These are phyloP conservation scores for Claviceps africana DNA, from an alignment of 2,329 filamentous ascomycete species.

Conservation along the genomic window DNA sequence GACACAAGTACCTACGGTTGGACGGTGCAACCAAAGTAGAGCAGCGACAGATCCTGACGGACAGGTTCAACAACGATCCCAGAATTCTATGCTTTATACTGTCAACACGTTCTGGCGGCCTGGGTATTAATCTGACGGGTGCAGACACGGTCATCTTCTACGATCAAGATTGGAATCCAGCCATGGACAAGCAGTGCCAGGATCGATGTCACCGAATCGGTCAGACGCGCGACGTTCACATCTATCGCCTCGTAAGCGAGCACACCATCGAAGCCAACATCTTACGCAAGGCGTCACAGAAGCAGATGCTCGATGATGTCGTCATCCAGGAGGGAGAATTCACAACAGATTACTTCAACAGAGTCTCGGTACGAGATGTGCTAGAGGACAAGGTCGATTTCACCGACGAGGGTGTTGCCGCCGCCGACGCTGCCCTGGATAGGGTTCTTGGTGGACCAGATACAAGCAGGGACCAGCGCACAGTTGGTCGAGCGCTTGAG, in stretches of 20 bases:
- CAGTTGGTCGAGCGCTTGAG: slow-evolving; percentile 61
- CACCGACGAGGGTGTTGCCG: slow-evolving; percentile 41
- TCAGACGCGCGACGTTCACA: slow-evolving; percentile 93
- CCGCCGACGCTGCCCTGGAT: slow-evolving; percentile 73
- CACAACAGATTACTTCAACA: slow-evolving; percentile 91
- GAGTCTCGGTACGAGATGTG: slow-evolving; percentile 57
- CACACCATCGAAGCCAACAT: slow-evolving; percentile 98
- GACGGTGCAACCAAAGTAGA: slow-evolving; percentile 96
- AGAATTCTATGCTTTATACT: slow-evolving; percentile 92
- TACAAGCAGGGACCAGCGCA: slow-evolving; percentile 45
- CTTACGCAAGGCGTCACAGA: slow-evolving; percentile 88
- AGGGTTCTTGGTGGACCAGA: slow-evolving; percentile 59
- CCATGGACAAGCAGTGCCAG: slow-evolving; percentile 99
- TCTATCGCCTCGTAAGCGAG: slow-evolving; percentile 85
- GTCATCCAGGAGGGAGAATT: slow-evolving; percentile 98
- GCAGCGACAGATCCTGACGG: slow-evolving; percentile 85
- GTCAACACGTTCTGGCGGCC: slow-evolving; percentile 81
- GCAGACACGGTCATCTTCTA: slow-evolving; percentile 98
- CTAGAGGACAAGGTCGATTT: slow-evolving; percentile 44
- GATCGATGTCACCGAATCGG: slow-evolving; percentile 95
- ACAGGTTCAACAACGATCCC: slow-evolving; percentile 89
- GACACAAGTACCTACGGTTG: slow-evolving; percentile 87
- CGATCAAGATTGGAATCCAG: slow-evolving; percentile 97
- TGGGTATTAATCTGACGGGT: slow-evolving; percentile 92
- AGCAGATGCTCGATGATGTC: slow-evolving; percentile 93